A percentile compares a stretch with the other conserved stretches of the same genome.
phyloP scores from a whole-genome alignment of 2,329 filamentous ascomycete genomes.

The Trichoderma semiorbis region DNA sequence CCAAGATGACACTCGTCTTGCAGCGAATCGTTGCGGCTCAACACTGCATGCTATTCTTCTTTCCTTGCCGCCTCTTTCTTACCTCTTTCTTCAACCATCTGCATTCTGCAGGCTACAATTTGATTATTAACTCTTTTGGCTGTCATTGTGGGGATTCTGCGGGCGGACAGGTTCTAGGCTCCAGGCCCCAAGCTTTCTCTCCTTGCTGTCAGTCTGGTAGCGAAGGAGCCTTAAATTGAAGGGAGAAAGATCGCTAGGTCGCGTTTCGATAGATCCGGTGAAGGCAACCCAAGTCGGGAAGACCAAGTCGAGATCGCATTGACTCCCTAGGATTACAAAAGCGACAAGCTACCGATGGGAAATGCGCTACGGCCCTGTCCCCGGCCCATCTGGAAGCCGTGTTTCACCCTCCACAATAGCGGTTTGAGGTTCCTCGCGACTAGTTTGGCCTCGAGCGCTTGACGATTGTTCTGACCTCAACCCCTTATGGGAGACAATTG shows the following conservation, averaged over 20 bases:
- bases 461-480: not conserved
- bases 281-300: not conserved
- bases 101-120: not conserved
- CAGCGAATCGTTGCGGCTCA: not conserved
- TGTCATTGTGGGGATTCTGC: not conserved
- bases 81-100: not conserved
- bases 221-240: conserved; percentile 8
- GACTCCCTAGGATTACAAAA: not conserved
- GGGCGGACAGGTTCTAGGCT: not conserved
- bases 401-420: conserved; percentile 18
- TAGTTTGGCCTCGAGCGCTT: conserved; percentile 5
- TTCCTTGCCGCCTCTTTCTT: not conserved
- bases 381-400: conserved; percentile 11
- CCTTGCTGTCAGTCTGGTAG: not conserved
- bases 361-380: not conserved
- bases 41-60: not conserved
- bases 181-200: not conserved
- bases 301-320: not conserved
- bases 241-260: conserved; percentile 2
- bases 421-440: conserved; percentile 12
- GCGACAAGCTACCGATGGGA: not conserved
- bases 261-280: conserved; percentile 8
- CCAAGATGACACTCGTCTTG: not conserved
- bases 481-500: not conserved
- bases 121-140: not conserved